phyloP scores from a whole-genome alignment of 2,329 filamentous ascomycete species.

The Alternaria novae-zelandiae region DNA sequence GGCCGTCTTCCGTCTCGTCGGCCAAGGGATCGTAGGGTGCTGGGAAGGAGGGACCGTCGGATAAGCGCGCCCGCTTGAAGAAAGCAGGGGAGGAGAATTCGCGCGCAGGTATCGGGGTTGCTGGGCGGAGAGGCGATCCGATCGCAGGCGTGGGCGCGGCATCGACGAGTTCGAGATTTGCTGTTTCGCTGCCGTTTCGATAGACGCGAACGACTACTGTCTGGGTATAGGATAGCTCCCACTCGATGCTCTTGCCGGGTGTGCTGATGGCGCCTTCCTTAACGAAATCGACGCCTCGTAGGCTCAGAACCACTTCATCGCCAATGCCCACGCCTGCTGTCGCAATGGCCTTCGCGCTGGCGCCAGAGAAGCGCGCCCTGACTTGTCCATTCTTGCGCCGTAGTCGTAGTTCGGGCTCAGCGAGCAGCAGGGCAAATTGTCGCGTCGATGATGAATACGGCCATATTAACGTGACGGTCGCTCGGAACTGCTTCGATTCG shows the following conservation, averaged over 20 bases:
- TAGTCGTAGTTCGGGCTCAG: slow-evolving; percentile 82
- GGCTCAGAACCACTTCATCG: slow-evolving; percentile 72
- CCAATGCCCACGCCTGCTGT: slow-evolving; percentile 75
- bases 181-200: slow-evolving; percentile 56
- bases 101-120: slow-evolving; percentile 11
- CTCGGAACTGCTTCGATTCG: slow-evolving; percentile 60
- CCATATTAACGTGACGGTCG: slow-evolving; percentile 85
- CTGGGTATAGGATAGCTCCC: slow-evolving; percentile 60
- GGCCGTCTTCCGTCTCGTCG: slow-evolving; percentile 65
- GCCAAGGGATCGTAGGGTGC: slow-evolving; percentile 67
- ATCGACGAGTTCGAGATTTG: slow-evolving; percentile 61
- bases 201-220: slow-evolving; percentile 49
- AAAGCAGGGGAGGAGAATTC: slow-evolving; percentile 81
- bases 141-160: slow-evolving; percentile 36
- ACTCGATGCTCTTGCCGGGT: slow-evolving; percentile 63
- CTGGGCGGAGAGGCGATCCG: slow-evolving; percentile 28
- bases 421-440: slow-evolving; percentile 78
- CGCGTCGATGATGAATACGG: slow-evolving; percentile 82
- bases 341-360: slow-evolving; percentile 72
- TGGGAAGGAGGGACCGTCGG: slow-evolving; percentile 71
- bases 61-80: slow-evolving; percentile 69
- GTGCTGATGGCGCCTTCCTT: slow-evolving; percentile 61
- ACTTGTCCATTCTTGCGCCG: slow-evolving; percentile 81
- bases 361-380: slow-evolving; percentile 74
- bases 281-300: slow-evolving; percentile 72